Conservation (phyloP, 768 basidiomycete genomes). For the Holtermannia corniformis region DNA sequence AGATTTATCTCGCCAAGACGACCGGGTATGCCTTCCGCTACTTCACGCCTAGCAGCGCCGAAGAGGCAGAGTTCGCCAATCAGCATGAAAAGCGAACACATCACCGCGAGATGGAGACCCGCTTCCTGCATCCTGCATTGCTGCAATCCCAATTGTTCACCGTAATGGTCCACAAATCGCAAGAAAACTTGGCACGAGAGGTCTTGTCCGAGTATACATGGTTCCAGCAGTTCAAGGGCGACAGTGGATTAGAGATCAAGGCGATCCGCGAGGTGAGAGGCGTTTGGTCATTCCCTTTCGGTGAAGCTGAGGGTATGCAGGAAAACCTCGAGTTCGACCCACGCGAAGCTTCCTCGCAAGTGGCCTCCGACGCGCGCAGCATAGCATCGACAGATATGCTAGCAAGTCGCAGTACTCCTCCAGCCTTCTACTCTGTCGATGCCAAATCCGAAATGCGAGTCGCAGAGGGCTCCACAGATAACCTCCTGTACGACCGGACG, state of each 20-base stretch:
- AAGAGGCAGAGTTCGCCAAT: slow-evolving; percentile 55
- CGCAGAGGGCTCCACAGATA: slow-evolving; percentile 22
- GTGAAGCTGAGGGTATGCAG: slow-evolving; percentile 16
- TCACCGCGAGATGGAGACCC: slow-evolving; percentile 72
- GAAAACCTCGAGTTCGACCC: slow-evolving; percentile 43
- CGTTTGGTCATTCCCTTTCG: slow-evolving; percentile 11
- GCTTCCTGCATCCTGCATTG: slow-evolving; percentile 91
- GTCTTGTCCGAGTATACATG: slow-evolving; percentile 38
- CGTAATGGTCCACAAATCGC: slow-evolving; percentile 43
- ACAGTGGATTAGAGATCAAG: slow-evolving; percentile 34
- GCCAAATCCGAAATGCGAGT: slow-evolving; percentile 8
- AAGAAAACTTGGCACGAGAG: slow-evolving; percentile 41
- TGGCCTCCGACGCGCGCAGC: slow-evolving; percentile 79
- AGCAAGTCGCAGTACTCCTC: slow-evolving; percentile 7
- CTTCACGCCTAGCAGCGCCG: slow-evolving; percentile 50
- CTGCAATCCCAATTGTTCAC: slow-evolving; percentile 63
- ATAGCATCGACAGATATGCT: slow-evolving; percentile 45
- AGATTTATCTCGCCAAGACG: slow-evolving; percentile 64
- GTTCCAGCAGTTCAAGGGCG: slow-evolving; percentile 30
- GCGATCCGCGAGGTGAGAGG: slow-evolving; percentile 35
- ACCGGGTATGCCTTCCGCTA: slow-evolving; percentile 65
- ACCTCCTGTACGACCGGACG: slow-evolving; percentile 11
- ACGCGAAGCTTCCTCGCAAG: slow-evolving; percentile 42
- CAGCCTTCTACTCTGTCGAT: background rate
- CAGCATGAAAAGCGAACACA: slow-evolving; percentile 67